Conservation (phyloP, 345 rosid species). For the Aquilaria sinensis region DNA sequence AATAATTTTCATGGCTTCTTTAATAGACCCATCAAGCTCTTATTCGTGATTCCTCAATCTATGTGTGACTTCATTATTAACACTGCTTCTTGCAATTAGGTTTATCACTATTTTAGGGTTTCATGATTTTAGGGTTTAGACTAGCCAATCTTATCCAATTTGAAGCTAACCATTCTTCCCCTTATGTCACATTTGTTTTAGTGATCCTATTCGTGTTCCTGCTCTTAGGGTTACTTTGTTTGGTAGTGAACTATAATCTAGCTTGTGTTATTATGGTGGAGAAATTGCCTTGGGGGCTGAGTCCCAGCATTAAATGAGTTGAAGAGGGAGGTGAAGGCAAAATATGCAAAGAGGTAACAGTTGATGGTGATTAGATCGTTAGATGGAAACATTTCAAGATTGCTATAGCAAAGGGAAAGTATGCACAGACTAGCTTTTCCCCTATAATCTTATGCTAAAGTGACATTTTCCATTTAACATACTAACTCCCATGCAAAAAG, state of each 20-base stretch:
- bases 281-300: conserved; percentile 58
- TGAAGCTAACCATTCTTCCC: conserved; percentile 25
- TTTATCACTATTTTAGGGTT: conserved; percentile 20
- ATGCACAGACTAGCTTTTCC: too few relatives aligned
- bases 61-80: conserved; percentile 22
- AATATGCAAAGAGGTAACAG: too few relatives aligned
- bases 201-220: conserved; percentile 10
- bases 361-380: too few relatives aligned
- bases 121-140: conserved; percentile 15
- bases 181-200: conserved; percentile 18
- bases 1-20: conserved; percentile 67
- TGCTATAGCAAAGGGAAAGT: too few relatives aligned
- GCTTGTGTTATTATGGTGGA: conserved; percentile 47
- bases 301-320: conserved; percentile 15
- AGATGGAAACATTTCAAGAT: too few relatives aligned
- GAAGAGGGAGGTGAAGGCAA: too few relatives aligned
- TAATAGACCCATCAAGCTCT: conserved; percentile 72
- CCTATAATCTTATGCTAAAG: too few relatives aligned
- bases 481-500: too few relatives aligned
- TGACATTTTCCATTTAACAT: too few relatives aligned
- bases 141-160: conserved; percentile 23
- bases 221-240: conserved; percentile 14
- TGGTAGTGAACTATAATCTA: conserved; percentile 48
- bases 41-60: conserved; percentile 53
- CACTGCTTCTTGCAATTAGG: conserved; percentile 20